Percentiles rank a stretch among this genome's conserved stretches.
Evolutionary conservation across 2,329 filamentous ascomycete genomes (phyloP).

Genomic region (Conoideocrella luteorostrata): DNA sequence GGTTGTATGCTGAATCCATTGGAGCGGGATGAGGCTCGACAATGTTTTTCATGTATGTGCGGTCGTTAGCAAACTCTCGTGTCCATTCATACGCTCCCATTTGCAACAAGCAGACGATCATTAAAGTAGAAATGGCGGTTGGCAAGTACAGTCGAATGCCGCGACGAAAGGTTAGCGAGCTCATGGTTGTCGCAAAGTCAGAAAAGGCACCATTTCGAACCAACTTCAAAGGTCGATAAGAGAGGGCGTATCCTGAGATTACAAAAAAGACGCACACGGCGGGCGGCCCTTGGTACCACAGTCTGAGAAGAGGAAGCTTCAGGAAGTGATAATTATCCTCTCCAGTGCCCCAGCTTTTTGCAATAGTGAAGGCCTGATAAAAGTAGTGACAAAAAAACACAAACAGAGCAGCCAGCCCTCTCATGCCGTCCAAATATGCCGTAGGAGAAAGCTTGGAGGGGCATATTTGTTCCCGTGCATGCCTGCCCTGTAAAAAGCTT

Average conservation of each 20-base stretch:
- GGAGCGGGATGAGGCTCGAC: constrained; percentile 40
- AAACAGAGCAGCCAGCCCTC: constrained; percentile 48
- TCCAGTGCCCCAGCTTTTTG: constrained; percentile 41
- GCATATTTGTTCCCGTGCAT: constrained; percentile 34
- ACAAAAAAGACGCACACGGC: constrained; percentile 58
- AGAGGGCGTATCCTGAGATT: constrained; percentile 55
- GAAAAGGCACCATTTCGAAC: constrained; percentile 29
- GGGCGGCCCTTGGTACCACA: constrained; percentile 48
- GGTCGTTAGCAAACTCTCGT: constrained; percentile 37
- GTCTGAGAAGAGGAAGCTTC: constrained; percentile 47
- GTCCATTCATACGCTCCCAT: constrained; percentile 43
- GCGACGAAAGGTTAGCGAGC: constrained; percentile 46
- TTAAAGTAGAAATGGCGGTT: constrained; percentile 42
- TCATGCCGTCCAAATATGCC: constrained; percentile 52
- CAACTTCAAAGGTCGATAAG: constrained; percentile 45
- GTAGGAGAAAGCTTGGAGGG: constrained; percentile 41
- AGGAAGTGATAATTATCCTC: constrained; percentile 39
- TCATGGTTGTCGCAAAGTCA: constrained; percentile 38
- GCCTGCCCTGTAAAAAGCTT: constrained; percentile 43
- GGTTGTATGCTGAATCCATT: constrained; percentile 29
- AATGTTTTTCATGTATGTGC: constrained; percentile 39
- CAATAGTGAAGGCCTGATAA: constrained; percentile 46
- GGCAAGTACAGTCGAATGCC: constrained; percentile 47
- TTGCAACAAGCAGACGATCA: constrained; percentile 37
- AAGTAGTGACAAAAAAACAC: constrained; percentile 53